Percentiles rank a stretch among this genome's conserved stretches.
Conservation (phyloP, 352 stramenopile species). For the Halophytophthora polymorphica region DNA sequence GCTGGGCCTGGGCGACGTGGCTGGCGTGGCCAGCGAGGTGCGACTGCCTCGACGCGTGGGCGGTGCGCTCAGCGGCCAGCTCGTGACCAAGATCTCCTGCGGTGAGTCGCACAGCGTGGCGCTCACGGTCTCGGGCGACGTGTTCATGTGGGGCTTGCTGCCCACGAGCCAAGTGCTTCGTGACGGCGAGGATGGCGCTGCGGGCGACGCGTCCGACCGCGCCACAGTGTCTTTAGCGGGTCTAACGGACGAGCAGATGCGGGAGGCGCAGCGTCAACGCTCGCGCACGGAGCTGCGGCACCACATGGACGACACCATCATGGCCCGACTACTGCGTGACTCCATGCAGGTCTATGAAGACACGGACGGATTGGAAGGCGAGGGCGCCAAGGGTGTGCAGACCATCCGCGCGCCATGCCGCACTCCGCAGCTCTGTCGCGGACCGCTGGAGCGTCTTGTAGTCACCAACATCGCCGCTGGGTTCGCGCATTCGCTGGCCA, state of each 20-base stretch:
- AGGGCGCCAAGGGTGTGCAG: slow-evolving; percentile 43
- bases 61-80: slow-evolving; percentile 46
- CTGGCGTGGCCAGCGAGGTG: slow-evolving; percentile 23
- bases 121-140: slow-evolving; percentile 45
- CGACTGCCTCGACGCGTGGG: slow-evolving; percentile 38
- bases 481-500: slow-evolving; percentile 74
- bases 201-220: slow-evolving; percentile 40
- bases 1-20: slow-evolving; percentile 47
- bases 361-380: slow-evolving; percentile 19
- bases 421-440: slow-evolving; percentile 28
- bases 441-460: slow-evolving; percentile 32
- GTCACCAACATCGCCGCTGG: slow-evolving; percentile 57
- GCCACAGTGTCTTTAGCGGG: slow-evolving; percentile 56
- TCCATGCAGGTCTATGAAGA: slow-evolving; percentile 69
- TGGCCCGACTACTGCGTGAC: slow-evolving; percentile 57
- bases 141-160: slow-evolving; percentile 78
- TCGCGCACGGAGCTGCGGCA: slow-evolving; percentile 19
- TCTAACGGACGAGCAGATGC: slow-evolving; percentile 31
- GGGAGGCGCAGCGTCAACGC: slow-evolving; percentile 15
- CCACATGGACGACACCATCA: slow-evolving; percentile 48
- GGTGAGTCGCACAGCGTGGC: slow-evolving; percentile 77
- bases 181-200: slow-evolving; percentile 26
- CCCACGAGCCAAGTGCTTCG: slow-evolving; percentile 47
- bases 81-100: slow-evolving; percentile 68
- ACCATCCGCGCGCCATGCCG: slow-evolving; percentile 56